Conservation (phyloP, 75 land plant genomes). For the Pinus taeda region DNA sequence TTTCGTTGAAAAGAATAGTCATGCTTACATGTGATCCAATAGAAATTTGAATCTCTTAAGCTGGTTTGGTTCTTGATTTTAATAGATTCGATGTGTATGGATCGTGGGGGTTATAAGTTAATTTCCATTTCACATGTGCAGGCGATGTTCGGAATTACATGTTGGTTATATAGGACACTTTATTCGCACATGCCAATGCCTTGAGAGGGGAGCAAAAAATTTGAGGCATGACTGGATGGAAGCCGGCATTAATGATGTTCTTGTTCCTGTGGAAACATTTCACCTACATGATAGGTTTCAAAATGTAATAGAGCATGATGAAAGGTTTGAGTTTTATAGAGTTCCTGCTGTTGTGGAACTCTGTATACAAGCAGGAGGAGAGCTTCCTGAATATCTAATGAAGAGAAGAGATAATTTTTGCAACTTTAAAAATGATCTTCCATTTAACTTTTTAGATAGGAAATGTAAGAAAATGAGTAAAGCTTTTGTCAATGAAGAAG, state of each 20-base stretch:
- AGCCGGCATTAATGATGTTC: constrained; percentile 52
- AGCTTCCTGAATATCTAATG: constrained; percentile 14
- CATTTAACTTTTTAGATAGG: neutral
- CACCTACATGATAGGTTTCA: constrained; percentile 57
- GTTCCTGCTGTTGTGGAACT: constrained; percentile 73
- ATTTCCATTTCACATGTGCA: constrained; percentile 11
- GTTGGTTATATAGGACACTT: constrained; percentile 61
- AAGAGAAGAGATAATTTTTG: neutral
- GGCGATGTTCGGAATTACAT: constrained; percentile 65
- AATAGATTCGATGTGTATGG: too few species aligned
- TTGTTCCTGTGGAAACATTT: constrained; percentile 58
- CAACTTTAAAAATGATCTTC: neutral
- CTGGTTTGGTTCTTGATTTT: too few species aligned
- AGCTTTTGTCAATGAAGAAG: neutral
- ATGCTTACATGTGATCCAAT: too few species aligned
- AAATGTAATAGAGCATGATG: constrained; percentile 43
- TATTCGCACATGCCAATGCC: constrained; percentile 49
- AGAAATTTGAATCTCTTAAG: too few species aligned
- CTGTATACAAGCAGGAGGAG: constrained; percentile 70
- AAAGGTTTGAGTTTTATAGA: constrained; percentile 53
- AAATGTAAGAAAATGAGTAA: neutral
- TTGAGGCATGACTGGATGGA: constrained; percentile 48
- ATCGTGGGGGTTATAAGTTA: neutral
- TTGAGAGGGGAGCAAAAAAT: constrained; percentile 27
- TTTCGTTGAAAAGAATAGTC: too few species aligned